Evolutionary conservation across 192 early-diverging fungal genomes (phyloP), one percentile per base, ranked within the genome.

Genomic region (Coemansia sp.): DNA sequence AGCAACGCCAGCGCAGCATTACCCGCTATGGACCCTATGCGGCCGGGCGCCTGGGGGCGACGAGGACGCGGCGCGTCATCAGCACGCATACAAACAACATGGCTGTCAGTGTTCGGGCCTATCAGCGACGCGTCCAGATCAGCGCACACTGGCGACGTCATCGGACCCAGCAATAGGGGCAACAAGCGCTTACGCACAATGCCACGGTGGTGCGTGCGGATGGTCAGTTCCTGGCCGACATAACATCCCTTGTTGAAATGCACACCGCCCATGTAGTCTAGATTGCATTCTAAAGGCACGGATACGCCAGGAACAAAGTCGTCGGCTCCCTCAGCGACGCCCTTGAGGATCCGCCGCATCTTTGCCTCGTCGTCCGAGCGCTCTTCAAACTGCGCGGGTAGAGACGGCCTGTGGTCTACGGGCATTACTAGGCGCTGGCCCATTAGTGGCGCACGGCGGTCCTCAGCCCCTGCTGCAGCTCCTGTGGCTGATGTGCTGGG

Each of bases 171-270:
- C 57, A 85, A 67, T 70, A 96, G 87, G 4, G 95, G 95, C 34
- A 97, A 87, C 8, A 99, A 84, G 53, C 96, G 88, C 86, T 98
- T 98, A 50, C 97, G 89, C 47, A 91, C 93, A 6, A 95, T 93
- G 16, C 97, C 97, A 31, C 91, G 95, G 73, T 98, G 95, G 68
- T 98, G 91, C 12, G 96, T 99, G 53, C 97, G 87, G 77, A 97
- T 97, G 1, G 97, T 99, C 72, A 99, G 90, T 78, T 98, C 97
- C 77, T 99, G 97, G 15, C 97, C 97, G 33, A 98, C 89, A 70
- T 99, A 99, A 81, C 97, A 99, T 2, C 97, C 97, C 84, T 99
- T 99, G 64, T 87, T 84, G 84, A 97, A 99, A 79, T 98, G 94
- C 62, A 99, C 95, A 69, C 97, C 97, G 57, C 87, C 79, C 90